Evolutionary conservation across 345 rosid species (phyloP).

Genomic region (Iberis pinnata): DNA sequence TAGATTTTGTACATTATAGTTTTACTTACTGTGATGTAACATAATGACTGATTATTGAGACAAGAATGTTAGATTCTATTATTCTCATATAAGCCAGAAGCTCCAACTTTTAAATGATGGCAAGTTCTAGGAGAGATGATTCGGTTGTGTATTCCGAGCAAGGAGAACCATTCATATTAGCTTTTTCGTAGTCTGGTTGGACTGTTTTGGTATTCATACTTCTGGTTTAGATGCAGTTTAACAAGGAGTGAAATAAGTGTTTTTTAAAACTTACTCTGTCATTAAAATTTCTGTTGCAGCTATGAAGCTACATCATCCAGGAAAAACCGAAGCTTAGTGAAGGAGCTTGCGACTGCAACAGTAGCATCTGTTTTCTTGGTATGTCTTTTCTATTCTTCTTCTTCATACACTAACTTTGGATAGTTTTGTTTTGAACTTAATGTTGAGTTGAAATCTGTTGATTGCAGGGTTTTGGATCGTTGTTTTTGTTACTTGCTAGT

Average conservation of each 20-base stretch:
- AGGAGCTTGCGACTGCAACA: constrained; percentile 68
- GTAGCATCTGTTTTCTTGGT: constrained; percentile 83
- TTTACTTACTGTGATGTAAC: too few relatives aligned
- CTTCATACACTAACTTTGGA: neutral
- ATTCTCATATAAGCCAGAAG: too few relatives aligned
- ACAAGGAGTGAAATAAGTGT: constrained; percentile 7
- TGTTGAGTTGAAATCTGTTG: constrained; percentile 8
- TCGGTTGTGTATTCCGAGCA: too few relatives aligned
- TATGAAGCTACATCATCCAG: constrained; percentile 83
- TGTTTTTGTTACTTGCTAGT: constrained; percentile 79
- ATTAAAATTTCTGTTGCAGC: constrained; percentile 35
- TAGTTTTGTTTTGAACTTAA: constrained; percentile 10
- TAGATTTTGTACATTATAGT: too few relatives aligned
- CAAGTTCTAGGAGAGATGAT: too few relatives aligned
- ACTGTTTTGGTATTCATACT: neutral
- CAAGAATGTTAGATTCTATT: too few relatives aligned
- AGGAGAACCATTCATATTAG: neutral
- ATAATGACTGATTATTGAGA: too few relatives aligned
- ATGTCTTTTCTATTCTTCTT: constrained; percentile 10
- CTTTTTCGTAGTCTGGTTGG: neutral
- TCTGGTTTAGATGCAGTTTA: neutral
- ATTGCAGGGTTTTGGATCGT: constrained; percentile 89
- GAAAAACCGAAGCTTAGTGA: constrained; percentile 57
- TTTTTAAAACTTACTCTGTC: neutral
- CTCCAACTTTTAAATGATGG: too few relatives aligned